Evolutionary conservation across 805 yeast species (phyloP).

Genomic region (Kregervanrija delftensis): DNA sequence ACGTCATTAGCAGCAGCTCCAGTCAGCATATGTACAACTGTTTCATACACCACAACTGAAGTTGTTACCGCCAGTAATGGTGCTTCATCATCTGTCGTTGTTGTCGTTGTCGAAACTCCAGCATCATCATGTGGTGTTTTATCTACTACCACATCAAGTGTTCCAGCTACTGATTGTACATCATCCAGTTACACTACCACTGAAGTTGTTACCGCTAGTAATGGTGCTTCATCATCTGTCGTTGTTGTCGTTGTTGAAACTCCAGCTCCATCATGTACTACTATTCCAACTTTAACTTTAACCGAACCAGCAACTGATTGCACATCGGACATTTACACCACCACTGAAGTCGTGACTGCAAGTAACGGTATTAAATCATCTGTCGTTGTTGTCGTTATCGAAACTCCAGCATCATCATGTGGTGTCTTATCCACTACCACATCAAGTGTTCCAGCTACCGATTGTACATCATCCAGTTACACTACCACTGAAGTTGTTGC

Average conservation of each 20-base stretch:
- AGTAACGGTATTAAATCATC: neutral
- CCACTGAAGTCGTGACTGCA: neutral
- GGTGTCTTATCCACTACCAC: conserved; percentile 1
- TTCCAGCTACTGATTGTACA: conserved; percentile 2
- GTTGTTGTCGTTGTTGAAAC: neutral
- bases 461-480: neutral
- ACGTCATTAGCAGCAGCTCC: neutral
- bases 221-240: neutral
- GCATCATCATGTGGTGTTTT: neutral
- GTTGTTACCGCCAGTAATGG: neutral
- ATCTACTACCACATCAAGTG: neutral
- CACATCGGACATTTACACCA: conserved; percentile 1
- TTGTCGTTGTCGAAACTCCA: conserved; percentile 1
- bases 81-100: neutral
- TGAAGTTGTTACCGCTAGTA: neutral
- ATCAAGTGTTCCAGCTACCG: neutral
- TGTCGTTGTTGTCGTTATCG: conserved; percentile 1
- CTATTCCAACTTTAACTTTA: neutral
- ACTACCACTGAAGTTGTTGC: conserved; percentile 1
- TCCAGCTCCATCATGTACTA: neutral
- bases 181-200: neutral
- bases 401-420: conserved; percentile 4
- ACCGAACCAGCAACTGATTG: neutral
- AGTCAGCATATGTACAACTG: neutral
- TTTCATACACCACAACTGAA: neutral